Evolutionary conservation across 805 yeast species (phyloP).

Genomic region (Schizosaccharomyces lindneri): DNA sequence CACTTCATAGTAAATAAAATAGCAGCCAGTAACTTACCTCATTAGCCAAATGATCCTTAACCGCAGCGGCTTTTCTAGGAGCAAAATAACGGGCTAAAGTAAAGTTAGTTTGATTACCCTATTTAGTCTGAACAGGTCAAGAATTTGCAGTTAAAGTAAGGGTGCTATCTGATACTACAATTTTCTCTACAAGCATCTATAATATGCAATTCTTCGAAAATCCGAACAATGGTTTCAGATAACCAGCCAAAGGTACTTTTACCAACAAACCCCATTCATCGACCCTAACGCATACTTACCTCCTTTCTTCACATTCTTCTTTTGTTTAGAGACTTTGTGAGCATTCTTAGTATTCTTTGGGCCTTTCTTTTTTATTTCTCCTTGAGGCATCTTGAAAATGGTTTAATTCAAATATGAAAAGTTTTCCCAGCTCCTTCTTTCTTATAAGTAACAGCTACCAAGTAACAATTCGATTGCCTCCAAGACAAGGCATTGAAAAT

Average conservation of each 20-base stretch:
- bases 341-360: not conserved
- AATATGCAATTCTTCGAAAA: too few species aligned
- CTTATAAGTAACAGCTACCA: too few species aligned
- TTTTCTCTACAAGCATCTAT: too few species aligned
- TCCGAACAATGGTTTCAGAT: too few species aligned
- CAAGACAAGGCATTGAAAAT: too few species aligned
- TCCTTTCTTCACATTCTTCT: conserved; percentile 1
- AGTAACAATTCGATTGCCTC: too few species aligned
- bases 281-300: not conserved
- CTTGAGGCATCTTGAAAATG: not conserved
- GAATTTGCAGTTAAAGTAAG: too few species aligned
- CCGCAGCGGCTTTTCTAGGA: not conserved
- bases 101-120: not conserved
- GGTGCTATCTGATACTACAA: too few species aligned
- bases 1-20: not conserved
- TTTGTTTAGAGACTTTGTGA: not conserved
- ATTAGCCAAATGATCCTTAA: not conserved
- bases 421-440: too few species aligned
- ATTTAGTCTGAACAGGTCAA: not conserved
- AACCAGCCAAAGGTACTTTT: too few species aligned
- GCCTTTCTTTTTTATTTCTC: not conserved
- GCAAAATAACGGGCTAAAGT: not conserved
- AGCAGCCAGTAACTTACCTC: not conserved
- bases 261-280: not conserved
- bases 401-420: not conserved